These are phyloP conservation scores for Hanseniaspora vineae DNA, from an alignment of 805 yeast genomes.

Conservation along the genomic window DNA sequence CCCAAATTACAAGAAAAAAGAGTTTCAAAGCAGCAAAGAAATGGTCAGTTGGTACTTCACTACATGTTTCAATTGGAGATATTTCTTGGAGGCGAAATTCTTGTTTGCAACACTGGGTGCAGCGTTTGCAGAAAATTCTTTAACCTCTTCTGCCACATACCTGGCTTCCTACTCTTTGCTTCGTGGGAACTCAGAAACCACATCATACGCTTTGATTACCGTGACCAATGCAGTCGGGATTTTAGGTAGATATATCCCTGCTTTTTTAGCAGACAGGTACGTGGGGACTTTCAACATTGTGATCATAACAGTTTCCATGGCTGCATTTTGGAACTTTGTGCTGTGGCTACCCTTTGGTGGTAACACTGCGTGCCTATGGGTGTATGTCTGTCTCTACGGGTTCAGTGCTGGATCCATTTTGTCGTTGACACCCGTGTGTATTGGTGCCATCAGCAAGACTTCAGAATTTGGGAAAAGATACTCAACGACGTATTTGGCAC, in stretches of 20 bases:
- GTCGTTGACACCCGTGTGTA: slow-evolving; percentile 38
- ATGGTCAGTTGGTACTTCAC: slow-evolving; percentile 17
- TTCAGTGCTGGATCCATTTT: slow-evolving; percentile 37
- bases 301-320: slow-evolving; percentile 18
- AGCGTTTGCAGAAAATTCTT: slow-evolving; percentile 33
- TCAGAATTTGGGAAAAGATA: slow-evolving; percentile 37
- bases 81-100: slow-evolving; percentile 32
- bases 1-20: slow-evolving; percentile 16
- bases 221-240: slow-evolving; percentile 25
- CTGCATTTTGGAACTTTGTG: slow-evolving; percentile 21
- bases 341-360: slow-evolving; percentile 27
- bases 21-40: slow-evolving; percentile 27
- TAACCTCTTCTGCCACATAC: slow-evolving; percentile 36
- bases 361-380: slow-evolving; percentile 21
- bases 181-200: slow-evolving; percentile 30
- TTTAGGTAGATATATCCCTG: slow-evolving; percentile 26
- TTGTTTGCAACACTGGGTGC: slow-evolving; percentile 30
- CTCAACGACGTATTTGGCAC: slow-evolving; percentile 40
- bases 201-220: slow-evolving; percentile 35
- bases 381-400: slow-evolving; percentile 35
- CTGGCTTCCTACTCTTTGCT: slow-evolving; percentile 41
- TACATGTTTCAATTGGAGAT: slow-evolving; percentile 21
- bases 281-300: slow-evolving; percentile 40
- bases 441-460: slow-evolving; percentile 38
- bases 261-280: slow-evolving; percentile 23